Conservation (phyloP, 371 early-diverging fungal genomes). For the Chytridiales sp. region DNA sequence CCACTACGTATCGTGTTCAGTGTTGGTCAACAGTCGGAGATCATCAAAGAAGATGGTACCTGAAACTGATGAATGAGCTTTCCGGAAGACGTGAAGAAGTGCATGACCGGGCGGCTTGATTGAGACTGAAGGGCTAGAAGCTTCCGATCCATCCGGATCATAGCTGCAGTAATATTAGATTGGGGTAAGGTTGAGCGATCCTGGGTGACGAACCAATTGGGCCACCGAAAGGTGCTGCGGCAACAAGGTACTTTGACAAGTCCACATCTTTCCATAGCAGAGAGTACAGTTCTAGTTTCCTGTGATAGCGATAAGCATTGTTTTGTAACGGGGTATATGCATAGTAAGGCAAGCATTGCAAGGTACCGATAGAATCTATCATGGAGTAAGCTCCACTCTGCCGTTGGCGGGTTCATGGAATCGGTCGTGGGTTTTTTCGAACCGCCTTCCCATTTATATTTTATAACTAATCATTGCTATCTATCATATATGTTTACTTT, state of each 20-base stretch:
- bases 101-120: conserved; percentile 75
- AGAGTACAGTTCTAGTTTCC: conserved; percentile 62
- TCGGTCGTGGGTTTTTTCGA: too few relatives aligned
- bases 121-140: conserved; percentile 64
- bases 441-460: too few relatives aligned
- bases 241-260: conserved; percentile 75
- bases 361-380: conserved; percentile 38
- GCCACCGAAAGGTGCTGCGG: conserved; percentile 86
- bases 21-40: not conserved
- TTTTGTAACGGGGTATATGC: not conserved
- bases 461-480: too few relatives aligned
- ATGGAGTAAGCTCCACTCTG: conserved; percentile 39
- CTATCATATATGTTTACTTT: too few relatives aligned
- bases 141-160: conserved; percentile 84
- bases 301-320: not conserved
- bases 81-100: conserved; percentile 84
- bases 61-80: conserved; percentile 80
- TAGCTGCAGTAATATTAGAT: conserved; percentile 51
- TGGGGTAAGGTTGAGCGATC: not conserved
- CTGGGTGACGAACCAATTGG: conserved; percentile 71
- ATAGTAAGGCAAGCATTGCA: not conserved
- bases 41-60: conserved; percentile 36
- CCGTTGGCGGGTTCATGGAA: conserved; percentile 23
- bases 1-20: conserved; percentile 77
- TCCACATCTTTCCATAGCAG: conserved; percentile 86